phyloP scores from a whole-genome alignment of 768 basidiomycete species.

The Phylloporus sp. region DNA sequence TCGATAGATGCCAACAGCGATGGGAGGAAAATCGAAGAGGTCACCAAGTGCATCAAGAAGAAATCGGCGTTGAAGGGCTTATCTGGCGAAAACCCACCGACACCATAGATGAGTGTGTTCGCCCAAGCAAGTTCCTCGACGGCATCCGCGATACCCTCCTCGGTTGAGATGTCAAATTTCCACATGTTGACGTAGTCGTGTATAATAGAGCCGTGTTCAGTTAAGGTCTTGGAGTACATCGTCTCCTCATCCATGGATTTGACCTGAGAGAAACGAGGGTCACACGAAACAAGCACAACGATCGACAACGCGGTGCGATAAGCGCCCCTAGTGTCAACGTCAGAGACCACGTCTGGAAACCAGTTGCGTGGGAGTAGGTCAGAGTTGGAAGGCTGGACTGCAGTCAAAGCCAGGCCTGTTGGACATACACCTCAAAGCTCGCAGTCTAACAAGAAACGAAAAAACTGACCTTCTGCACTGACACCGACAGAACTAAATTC shows the following conservation, averaged over 20 bases:
- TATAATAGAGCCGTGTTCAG: constrained; percentile 36
- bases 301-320: constrained; percentile 42
- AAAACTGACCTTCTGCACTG: constrained; percentile 54
- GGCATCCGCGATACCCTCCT: constrained; percentile 42
- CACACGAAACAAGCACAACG: constrained; percentile 49
- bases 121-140: constrained; percentile 63
- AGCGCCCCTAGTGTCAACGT: constrained; percentile 3
- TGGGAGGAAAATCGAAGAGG: constrained; percentile 59
- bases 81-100: constrained; percentile 46
- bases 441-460: constrained; percentile 18
- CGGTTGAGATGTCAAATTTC: constrained; percentile 37
- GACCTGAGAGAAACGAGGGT: constrained; percentile 35
- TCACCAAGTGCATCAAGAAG: constrained; percentile 68
- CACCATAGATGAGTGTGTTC: constrained; percentile 53
- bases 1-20: constrained; percentile 40
- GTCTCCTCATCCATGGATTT: constrained; percentile 25
- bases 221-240: constrained; percentile 27
- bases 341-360: constrained; percentile 20
- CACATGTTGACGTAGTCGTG: constrained; percentile 43
- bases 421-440: constrained; percentile 21
- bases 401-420: constrained; percentile 54
- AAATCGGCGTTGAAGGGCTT: constrained; percentile 63
- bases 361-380: constrained; percentile 19
- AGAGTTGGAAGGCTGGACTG: constrained; percentile 25
- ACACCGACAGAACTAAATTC: constrained; percentile 62